Evolutionary conservation across 805 yeast genomes (phyloP), one percentile per base, ranked within the genome.

Genomic region (Candida taoyuanica): DNA sequence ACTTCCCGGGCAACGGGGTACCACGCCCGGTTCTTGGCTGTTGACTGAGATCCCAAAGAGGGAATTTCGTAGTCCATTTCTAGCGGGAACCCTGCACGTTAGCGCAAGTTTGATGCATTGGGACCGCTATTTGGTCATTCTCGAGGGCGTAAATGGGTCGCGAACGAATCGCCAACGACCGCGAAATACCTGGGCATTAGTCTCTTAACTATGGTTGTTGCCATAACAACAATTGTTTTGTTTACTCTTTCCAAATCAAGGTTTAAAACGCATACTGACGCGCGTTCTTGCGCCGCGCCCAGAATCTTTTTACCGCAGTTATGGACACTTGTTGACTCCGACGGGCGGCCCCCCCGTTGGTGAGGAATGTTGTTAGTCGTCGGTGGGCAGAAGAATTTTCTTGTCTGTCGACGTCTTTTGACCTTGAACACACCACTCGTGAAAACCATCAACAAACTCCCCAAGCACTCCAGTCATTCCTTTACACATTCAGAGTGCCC

Each of bases 391-490:
- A 25, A 31, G 21, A 29, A 39, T 34, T 15, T 24, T 39, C 34
- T 36, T 20, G 30, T 25, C 7, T 9, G 17, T 18, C 23, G 12
- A 14, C 42, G 20, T 28, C 28, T 34, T 34, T 21, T 21, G 15
- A 20, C 36, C 14, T 15, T 27, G 27, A 23, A 31, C 35, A 39
- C 8, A 25, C 28, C 28, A 25, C 28, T n/a, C 13, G 13, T 6
- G 9, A 7, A 23, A 32, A 34, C 23, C 21, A 38, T 28, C 19
- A 12, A 25, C 35, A 27, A 31, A 36, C 27, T 19, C n/a, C n/a
- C n/a, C 27, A 33, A 31, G 40, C 58, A 50, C 59, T 54, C 58
- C 58, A 54, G 59, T 54, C 59, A 50, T 53, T 54, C 59, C 47
- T 54, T 54, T 48, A 44, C 16, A 36, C 41, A 17, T 54, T 51